phyloP scores from a whole-genome alignment of 164 flowering plant species.

The Litsea cubeba region DNA sequence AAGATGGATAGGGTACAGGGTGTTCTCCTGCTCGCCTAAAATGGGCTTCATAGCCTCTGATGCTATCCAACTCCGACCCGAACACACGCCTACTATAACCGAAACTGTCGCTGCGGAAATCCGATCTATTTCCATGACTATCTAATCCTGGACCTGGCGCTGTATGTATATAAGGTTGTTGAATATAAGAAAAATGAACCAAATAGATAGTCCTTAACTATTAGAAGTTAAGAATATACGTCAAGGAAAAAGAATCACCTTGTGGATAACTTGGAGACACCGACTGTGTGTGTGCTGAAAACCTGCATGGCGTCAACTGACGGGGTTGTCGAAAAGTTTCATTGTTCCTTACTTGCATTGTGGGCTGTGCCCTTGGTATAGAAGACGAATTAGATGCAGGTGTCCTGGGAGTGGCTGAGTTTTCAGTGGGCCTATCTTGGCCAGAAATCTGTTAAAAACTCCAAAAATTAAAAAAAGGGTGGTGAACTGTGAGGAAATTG shows the following conservation, averaged over 20 bases:
- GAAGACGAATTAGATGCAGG: conserved; percentile 15
- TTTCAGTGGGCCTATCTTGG: conserved; percentile 49
- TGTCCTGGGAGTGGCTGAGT: conserved; percentile 10
- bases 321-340: conserved; percentile 28
- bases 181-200: background rate
- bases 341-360: conserved; percentile 13
- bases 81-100: conserved; percentile 47
- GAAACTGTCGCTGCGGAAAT: conserved; percentile 25
- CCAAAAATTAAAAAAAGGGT: background rate
- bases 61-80: conserved; percentile 40
- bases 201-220: no score
- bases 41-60: conserved; percentile 20
- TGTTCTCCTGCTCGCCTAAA: conserved; percentile 28
- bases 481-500: background rate
- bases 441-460: conserved; percentile 70
- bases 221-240: background rate
- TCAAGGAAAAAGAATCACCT: conserved; percentile 28
- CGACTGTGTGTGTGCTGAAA: conserved; percentile 17
- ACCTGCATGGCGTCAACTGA: conserved; percentile 18
- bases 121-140: conserved; percentile 46
- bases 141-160: conserved; percentile 34
- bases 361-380: conserved; percentile 26
- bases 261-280: conserved; percentile 17
- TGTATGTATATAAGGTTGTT: conserved; percentile 21
- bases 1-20: conserved; percentile 23